These are phyloP conservation scores for Skeletonema grethae DNA, from an alignment of 108 stramenopile species.

Conservation along the genomic window DNA sequence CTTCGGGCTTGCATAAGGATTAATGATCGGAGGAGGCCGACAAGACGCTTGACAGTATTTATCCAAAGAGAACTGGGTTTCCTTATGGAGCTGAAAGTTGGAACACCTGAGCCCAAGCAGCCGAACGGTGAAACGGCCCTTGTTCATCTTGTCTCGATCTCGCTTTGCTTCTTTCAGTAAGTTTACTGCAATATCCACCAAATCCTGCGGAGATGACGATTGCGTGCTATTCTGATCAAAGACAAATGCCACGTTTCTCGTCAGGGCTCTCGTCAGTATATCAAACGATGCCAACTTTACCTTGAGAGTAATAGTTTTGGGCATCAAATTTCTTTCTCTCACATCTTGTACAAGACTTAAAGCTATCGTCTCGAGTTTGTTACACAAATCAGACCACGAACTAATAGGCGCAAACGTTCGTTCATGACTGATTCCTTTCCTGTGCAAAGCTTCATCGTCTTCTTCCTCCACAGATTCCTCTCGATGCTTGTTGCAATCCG, in stretches of 20 bases:
- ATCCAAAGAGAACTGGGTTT: constrained; percentile 36
- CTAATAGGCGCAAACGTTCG: constrained; percentile 80
- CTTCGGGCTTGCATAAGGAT: constrained; percentile 1
- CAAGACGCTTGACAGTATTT: neutral
- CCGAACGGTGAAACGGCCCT: constrained; percentile 60
- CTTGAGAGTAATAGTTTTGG: constrained; percentile 79
- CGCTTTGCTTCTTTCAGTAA: constrained; percentile 57
- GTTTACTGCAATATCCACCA: constrained; percentile 47
- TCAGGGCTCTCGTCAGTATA: constrained; percentile 43
- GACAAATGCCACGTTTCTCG: constrained; percentile 33
- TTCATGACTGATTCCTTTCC: constrained; percentile 92
- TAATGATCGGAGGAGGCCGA: neutral
- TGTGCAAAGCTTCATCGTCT: constrained; percentile 27
- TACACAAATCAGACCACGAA: constrained; percentile 59
- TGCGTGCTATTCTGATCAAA: constrained; percentile 22
- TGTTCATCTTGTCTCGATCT: constrained; percentile 2
- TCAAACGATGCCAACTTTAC: constrained; percentile 84
- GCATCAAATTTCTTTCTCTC: constrained; percentile 59
- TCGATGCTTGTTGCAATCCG: constrained; percentile 13
- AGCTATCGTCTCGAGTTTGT: constrained; percentile 71
- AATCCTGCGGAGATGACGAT: constrained; percentile 44
- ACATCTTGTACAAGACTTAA: constrained; percentile 62
- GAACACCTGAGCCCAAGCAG: constrained; percentile 84
- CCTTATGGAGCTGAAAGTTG: constrained; percentile 59
- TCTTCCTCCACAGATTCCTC: constrained; percentile 18